Base-by-base conservation (phyloP, 2,329 filamentous ascomycete genomes). In the Cadophora sp. region DNA sequence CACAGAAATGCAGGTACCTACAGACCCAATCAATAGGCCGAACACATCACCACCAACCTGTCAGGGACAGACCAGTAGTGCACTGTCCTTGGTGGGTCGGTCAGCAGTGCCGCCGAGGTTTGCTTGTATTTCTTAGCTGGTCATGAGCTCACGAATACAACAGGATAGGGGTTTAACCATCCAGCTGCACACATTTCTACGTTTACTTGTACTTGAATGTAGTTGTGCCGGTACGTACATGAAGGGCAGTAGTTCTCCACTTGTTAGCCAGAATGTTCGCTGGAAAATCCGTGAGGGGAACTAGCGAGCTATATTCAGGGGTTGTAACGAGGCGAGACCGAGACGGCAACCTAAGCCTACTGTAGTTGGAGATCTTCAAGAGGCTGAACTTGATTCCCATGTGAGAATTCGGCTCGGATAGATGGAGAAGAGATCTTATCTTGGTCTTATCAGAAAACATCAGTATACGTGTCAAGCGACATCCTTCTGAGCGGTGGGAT, bases 1-100 rank as follows among this genome's bases (percentile, higher is more conserved):
- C 46, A 29, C 43, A 50, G 24, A 53, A 51, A 61, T 43, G 64
- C 64, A 66, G 55, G 58, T 62, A 66, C 55, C 46, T 29, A 9
- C 12, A 12, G 14, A 4, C 31, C 55, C 34, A 59, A 59, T 43
- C 56, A 59, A n/a, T n/a, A 4, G 34, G 6, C 6, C 19, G 62
- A 43, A 56, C 37, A 65, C 40, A 16, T 37, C 19, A 26, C 56
- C 56, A 4, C 19, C 31, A 19, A 64, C 11, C 46, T 64, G 61
- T 58, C 31, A 64, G 62, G 50, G 27, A 64, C 62, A 37, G 46
- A 58, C 62, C 26, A 48, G 14, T 40, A n/a, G n/a, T n/a, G n/a
- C 24, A 43, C 22, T 48, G 22, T 16, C 24, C 14, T 27, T 27
- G 50, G 50, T 31, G 24, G n/a, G n/a, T n/a, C n/a, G n/a, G 50